These are phyloP conservation scores for Pyrenochaeta sp. DNA, from an alignment of 2,329 filamentous ascomycete genomes.

Conservation along the genomic window DNA sequence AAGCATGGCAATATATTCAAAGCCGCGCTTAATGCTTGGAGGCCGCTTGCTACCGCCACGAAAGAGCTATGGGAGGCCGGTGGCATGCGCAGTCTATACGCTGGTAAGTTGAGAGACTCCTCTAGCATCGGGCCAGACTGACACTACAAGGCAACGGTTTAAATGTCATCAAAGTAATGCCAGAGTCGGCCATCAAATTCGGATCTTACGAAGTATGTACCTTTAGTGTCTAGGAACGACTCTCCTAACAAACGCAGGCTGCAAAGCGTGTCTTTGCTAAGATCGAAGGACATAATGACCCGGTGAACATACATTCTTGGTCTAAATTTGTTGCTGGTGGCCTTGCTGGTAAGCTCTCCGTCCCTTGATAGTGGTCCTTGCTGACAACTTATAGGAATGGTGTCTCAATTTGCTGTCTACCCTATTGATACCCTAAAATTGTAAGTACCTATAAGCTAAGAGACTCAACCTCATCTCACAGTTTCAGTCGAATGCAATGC, in stretches of 20 bases:
- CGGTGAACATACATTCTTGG: constrained; percentile 77
- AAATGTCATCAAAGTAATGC: constrained; percentile 98
- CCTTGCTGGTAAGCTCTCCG: constrained; percentile 66
- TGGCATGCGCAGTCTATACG: constrained; percentile 88
- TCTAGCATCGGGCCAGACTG: constrained; percentile 15
- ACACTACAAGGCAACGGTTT: constrained; percentile 79
- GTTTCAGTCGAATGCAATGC: constrained; percentile 91
- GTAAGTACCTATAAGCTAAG: constrained; percentile 51
- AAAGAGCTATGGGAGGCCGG: constrained; percentile 85
- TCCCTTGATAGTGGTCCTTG: background rate
- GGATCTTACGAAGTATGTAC: constrained; percentile 82
- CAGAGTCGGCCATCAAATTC: constrained; percentile 97
- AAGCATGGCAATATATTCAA: constrained; percentile 73
- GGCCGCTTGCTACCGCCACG: constrained; percentile 75
- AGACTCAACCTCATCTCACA: too few relatives aligned
- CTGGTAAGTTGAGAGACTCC: constrained; percentile 66
- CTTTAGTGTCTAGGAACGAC: constrained; percentile 1
- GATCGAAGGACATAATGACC: constrained; percentile 86
- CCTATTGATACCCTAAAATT: constrained; percentile 85
- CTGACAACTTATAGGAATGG: constrained; percentile 66
- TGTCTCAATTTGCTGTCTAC: constrained; percentile 96
- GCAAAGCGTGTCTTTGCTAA: constrained; percentile 86
- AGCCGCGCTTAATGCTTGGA: constrained; percentile 70
- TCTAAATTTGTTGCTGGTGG: constrained; percentile 93
- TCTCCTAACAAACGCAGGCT: constrained; percentile 58